Conservation (phyloP, 805 yeast species). For the Cyberlindnera bimundalis region DNA sequence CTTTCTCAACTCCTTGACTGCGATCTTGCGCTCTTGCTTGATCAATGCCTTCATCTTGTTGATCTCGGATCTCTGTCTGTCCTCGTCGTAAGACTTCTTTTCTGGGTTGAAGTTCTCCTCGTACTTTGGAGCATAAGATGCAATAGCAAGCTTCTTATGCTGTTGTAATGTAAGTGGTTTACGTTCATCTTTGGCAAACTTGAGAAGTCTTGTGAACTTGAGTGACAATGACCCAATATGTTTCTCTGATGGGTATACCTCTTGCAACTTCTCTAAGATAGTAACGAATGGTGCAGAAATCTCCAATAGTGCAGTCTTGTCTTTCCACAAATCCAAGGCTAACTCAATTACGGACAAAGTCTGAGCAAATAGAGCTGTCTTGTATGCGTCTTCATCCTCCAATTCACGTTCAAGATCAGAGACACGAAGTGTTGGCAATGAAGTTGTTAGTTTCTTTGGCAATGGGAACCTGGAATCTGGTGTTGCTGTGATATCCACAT, state of each 20-base stretch:
- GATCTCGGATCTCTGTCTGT: constrained; percentile 76
- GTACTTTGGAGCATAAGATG: constrained; percentile 83
- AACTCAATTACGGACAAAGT: constrained; percentile 30
- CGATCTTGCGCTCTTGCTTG: constrained; percentile 88
- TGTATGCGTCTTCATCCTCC: constrained; percentile 29
- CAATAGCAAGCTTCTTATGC: constrained; percentile 81
- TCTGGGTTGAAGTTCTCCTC: constrained; percentile 97
- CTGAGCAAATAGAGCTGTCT: constrained; percentile 27
- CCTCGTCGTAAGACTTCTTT: constrained; percentile 84
- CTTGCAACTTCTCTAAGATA: constrained; percentile 39
- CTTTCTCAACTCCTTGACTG: constrained; percentile 85
- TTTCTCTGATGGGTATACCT: constrained; percentile 34
- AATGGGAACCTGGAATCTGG: constrained; percentile 26
- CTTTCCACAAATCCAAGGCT: constrained; percentile 52
- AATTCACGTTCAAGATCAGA: constrained; percentile 22
- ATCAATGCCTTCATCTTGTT: constrained; percentile 78
- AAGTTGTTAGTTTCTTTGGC: constrained; percentile 8
- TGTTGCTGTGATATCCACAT: constrained; percentile 10
- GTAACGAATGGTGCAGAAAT: constrained; percentile 45
- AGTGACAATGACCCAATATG: constrained; percentile 34
- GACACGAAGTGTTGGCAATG: constrained; percentile 15
- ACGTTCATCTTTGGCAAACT: constrained; percentile 47
- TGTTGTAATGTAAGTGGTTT: constrained; percentile 76
- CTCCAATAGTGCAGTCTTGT: constrained; percentile 58
- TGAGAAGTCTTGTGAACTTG: constrained; percentile 47